phyloP scores from a whole-genome alignment of 192 early-diverging fungal genomes.

The Coemansia sp. region DNA sequence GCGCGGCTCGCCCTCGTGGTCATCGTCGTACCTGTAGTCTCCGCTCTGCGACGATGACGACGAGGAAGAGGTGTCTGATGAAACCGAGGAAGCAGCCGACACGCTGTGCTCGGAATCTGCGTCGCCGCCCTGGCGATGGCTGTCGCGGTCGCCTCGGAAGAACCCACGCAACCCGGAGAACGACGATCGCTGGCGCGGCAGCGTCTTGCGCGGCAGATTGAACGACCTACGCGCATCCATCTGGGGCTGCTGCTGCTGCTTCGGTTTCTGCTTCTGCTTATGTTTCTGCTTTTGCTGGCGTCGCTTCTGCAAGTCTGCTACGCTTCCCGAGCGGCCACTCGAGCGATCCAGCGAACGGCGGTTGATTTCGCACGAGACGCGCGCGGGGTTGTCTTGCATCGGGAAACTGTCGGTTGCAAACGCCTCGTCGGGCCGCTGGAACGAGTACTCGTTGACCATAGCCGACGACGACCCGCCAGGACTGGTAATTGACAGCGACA shows the following conservation, averaged over 20 bases:
- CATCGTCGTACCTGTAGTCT: constrained; percentile 13
- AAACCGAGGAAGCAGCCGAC: no score
- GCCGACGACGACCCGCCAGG: neutral
- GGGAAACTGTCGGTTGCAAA: constrained; percentile 42
- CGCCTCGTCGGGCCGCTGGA: constrained; percentile 48
- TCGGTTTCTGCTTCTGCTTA: neutral
- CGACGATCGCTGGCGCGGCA: constrained; percentile 31
- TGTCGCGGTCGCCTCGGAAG: constrained; percentile 15
- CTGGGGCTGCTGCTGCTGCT: constrained; percentile 2
- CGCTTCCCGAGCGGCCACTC: neutral
- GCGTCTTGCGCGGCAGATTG: constrained; percentile 20
- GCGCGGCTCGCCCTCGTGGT: constrained; percentile 1
- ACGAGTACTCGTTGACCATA: constrained; percentile 30
- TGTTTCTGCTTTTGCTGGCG: constrained; percentile 4
- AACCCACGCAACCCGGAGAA: constrained; percentile 35
- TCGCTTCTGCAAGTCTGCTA: neutral
- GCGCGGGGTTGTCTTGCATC: constrained; percentile 43
- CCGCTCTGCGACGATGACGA: constrained; percentile 19
- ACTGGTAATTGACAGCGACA: constrained; percentile 30
- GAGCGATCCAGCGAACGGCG: constrained; percentile 38
- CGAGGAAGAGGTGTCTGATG: constrained; percentile 23
- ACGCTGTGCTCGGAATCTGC: neutral
- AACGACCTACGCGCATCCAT: constrained; percentile 28
- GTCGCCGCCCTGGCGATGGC: neutral
- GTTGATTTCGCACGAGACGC: constrained; percentile 21